Evolutionary conservation across 2,329 filamentous ascomycete species (phyloP).

Genomic region (Pezicula radicicola): DNA sequence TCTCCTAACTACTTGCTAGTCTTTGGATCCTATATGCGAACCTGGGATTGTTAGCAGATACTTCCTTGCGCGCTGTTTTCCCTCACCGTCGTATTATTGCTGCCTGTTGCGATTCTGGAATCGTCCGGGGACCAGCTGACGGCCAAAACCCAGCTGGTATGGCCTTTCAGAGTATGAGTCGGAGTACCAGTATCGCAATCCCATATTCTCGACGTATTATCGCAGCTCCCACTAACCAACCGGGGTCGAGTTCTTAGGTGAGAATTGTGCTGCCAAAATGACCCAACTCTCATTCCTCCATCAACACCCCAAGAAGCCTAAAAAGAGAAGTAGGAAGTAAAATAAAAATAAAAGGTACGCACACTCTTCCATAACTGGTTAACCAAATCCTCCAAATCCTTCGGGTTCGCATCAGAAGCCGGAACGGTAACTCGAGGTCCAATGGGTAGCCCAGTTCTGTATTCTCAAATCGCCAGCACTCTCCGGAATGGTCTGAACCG

Average conservation of each 20-base stretch:
- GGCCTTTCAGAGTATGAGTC: slow-evolving; percentile 79
- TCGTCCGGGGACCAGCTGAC: slow-evolving; percentile 88
- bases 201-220: slow-evolving; percentile 90
- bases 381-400: slow-evolving; percentile 82
- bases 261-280: slow-evolving; percentile 84
- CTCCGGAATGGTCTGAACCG: slow-evolving; percentile 65
- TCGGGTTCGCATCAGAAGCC: slow-evolving; percentile 80
- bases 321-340: too few species aligned
- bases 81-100: slow-evolving; percentile 89
- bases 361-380: slow-evolving; percentile 81
- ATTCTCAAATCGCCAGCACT: slow-evolving; percentile 77
- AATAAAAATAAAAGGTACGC: slow-evolving; percentile 6
- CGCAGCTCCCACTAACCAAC: slow-evolving; percentile 85
- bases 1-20: slow-evolving; percentile 72
- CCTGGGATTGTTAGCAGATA: too few species aligned
- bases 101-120: slow-evolving; percentile 77
- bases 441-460: slow-evolving; percentile 72
- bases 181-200: slow-evolving; percentile 93
- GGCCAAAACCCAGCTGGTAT: slow-evolving; percentile 85
- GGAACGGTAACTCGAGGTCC: slow-evolving; percentile 64
- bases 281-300: too few species aligned
- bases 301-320: too few species aligned
- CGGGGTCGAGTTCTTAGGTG: slow-evolving; percentile 71
- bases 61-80: too few species aligned
- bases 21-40: slow-evolving; percentile 72